Base-by-base conservation (phyloP, 1,284 basidiomycete species). In the Rugosomyces carneus region DNA sequence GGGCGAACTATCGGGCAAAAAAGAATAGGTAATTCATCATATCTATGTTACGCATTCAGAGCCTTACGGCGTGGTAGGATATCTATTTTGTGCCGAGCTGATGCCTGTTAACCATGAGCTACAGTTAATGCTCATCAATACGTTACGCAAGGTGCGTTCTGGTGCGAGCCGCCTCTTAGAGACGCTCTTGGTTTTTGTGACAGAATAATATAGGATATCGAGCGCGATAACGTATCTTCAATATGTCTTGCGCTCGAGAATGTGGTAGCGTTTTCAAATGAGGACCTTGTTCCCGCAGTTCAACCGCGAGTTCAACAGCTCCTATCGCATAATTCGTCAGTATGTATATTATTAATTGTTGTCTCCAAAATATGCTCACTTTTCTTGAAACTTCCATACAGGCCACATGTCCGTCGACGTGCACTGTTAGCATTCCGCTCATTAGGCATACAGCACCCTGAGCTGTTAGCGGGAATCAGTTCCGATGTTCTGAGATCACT, bases 51-150 rank as follows among this genome's bases (percentile, higher is more conserved):
- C 7, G 7, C 13, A 27, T 32, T 42, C 19, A 21, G 21, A 34
- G 35, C 15, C 35, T 15, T 27, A 51, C 5, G 41, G 34, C 13
- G n/a, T 21, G 37, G 37, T 42, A 89, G 87, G 85, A 8, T 89
- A 89, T 61, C 61, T 81, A 5, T 89, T 87, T 58, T 89, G 86
- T 57, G 64, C 71, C 36, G 78, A 86, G 58, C 63, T 84, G 15
- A 85, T 90, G 81, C 73, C 78, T 31, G 55, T 62, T 15, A 63
- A 72, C 35, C 80, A 88, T 57, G 84, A 87, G 51, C 67, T 89
- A 21, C 75, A 78, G 48, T 67, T 90, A n/a, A 87, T 90, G 85
- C 68, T 90, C 10, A 80, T 90, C 37, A 90, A 90, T 53, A 89
- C 87, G 1, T 57, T 89, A 32, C 80, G 86, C 50, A 89, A 89